Evolutionary conservation across 179 eudicot genomes (phyloP).

Genomic region (Spergularia azorica): DNA sequence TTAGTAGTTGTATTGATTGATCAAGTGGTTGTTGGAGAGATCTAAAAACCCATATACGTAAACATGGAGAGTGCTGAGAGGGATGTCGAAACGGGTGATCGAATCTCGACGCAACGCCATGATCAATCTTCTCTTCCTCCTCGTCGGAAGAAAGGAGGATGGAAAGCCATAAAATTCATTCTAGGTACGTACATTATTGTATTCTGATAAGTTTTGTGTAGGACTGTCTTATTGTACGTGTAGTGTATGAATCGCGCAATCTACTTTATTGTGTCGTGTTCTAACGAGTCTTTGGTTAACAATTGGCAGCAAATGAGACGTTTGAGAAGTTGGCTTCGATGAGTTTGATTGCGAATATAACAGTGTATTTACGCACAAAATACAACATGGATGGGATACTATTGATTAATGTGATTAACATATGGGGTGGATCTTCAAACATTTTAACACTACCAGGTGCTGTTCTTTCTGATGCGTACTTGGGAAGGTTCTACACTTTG

Average conservation of each 20-base stretch:
- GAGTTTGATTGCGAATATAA: slow-evolving; percentile 65
- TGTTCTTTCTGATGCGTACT: slow-evolving; percentile 56
- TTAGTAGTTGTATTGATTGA: not conserved
- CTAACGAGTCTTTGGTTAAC: not conserved
- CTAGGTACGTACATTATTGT: slow-evolving; percentile 44
- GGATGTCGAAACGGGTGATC: slow-evolving; percentile 17
- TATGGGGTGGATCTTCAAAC: slow-evolving; percentile 63
- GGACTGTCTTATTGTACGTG: not conserved
- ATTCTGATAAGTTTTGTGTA: not conserved
- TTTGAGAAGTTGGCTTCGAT: slow-evolving; percentile 82
- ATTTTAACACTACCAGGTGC: slow-evolving; percentile 58
- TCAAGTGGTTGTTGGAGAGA: not conserved
- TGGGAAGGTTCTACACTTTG: slow-evolving; percentile 68
- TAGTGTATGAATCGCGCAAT: too few relatives aligned
- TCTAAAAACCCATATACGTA: not conserved
- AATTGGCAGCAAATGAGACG: slow-evolving; percentile 55
- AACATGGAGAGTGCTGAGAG: not conserved
- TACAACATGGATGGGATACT: slow-evolving; percentile 62
- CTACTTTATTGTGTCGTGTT: not conserved
- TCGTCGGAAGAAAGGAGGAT: slow-evolving; percentile 50
- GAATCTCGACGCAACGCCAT: not conserved
- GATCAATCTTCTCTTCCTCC: not conserved
- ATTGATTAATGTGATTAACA: slow-evolving; percentile 53
- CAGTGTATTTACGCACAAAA: slow-evolving; percentile 52
- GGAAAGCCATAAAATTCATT: slow-evolving; percentile 68